A percentile compares a stretch with the other conserved stretches of the same genome.
Conservation (phyloP, 163 green algal genomes). For the Trebouxiophyceae sp. region DNA sequence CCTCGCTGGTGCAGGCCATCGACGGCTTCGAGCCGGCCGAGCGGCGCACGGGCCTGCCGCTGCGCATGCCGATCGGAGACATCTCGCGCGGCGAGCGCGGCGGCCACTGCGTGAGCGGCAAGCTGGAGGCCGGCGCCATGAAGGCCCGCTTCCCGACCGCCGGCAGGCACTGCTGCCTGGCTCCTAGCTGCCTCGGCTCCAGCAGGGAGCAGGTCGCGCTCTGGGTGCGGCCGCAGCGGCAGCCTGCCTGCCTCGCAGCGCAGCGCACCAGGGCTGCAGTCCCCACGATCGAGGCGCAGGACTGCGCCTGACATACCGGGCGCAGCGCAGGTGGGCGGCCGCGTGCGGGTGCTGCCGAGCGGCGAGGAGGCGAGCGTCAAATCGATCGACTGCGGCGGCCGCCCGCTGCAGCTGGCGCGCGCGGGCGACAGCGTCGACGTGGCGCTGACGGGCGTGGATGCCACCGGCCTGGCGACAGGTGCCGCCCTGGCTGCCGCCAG, state of each 20-base stretch:
- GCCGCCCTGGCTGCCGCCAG: background rate
- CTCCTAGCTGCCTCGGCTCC: too few relatives aligned
- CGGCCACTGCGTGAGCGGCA: slow-evolving; percentile 51
- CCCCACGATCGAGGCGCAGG: too few relatives aligned
- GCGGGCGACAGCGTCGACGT: slow-evolving; percentile 77
- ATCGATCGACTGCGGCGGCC: slow-evolving; percentile 52
- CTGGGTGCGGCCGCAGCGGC: too few relatives aligned
- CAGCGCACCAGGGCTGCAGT: background rate
- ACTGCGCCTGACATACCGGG: too few relatives aligned
- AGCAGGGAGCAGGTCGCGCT: too few relatives aligned
- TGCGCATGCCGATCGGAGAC: slow-evolving; percentile 78
- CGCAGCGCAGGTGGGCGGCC: slow-evolving; percentile 42
- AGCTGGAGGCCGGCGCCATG: slow-evolving; percentile 48
- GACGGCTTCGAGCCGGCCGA: slow-evolving; percentile 61
- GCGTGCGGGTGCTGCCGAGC: slow-evolving; percentile 67
- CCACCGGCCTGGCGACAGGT: background rate
- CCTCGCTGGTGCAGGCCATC: slow-evolving; percentile 64
- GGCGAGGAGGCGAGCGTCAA: slow-evolving; percentile 50
- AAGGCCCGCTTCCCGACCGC: too few relatives aligned
- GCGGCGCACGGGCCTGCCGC: slow-evolving; percentile 41
- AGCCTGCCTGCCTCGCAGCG: too few relatives aligned
- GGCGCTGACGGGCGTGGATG: slow-evolving; percentile 44
- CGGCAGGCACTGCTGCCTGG: too few relatives aligned
- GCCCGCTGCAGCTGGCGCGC: slow-evolving; percentile 38
- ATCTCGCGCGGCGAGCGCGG: slow-evolving; percentile 41